A percentile compares a stretch with the other conserved stretches of the same genome.
These are phyloP conservation scores for Pseudotsuga menziesii DNA, from an alignment of 75 land plant species.

Conservation along the genomic window DNA sequence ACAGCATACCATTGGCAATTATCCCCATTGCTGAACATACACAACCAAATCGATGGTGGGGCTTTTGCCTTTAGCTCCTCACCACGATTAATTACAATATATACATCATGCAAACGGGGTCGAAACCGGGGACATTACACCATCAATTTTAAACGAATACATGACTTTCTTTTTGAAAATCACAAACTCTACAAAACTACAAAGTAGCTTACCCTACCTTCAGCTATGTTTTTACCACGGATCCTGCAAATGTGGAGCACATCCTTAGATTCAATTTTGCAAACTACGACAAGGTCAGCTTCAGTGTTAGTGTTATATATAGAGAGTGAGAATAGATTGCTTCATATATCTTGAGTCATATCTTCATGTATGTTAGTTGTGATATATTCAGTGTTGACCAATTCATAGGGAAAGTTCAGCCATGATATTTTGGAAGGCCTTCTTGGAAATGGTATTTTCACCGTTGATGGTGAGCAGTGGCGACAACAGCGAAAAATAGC, in stretches of 20 bases:
- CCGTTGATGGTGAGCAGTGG: constrained; percentile 34
- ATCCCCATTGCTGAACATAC: no score
- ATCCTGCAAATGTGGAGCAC: constrained; percentile 18
- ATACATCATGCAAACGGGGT: no score
- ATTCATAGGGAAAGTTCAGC: constrained; percentile 4
- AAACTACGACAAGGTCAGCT: constrained; percentile 19
- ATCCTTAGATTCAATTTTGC: constrained; percentile 19
- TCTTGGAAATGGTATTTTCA: constrained; percentile 47
- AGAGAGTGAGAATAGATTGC: background rate
- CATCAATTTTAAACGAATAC: background rate
- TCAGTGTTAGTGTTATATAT: background rate
- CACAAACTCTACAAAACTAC: constrained; percentile 12
- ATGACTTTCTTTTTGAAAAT: background rate
- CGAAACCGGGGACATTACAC: no score
- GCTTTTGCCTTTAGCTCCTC: no score
- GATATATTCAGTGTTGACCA: no score
- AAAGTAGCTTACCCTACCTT: constrained; percentile 1
- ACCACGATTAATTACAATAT: no score
- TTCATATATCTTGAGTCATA: background rate
- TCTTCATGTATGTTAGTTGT: background rate
- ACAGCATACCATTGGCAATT: no score
- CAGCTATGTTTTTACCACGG: constrained; percentile 4
- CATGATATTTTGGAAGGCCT: constrained; percentile 23
- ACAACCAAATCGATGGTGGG: no score
- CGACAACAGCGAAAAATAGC: constrained; percentile 30